A percentile compares a stretch with the other conserved stretches of the same genome.
Evolutionary conservation across 176 grass and related monocot genomes (phyloP).

Genomic region (Cenchrus purpureus): DNA sequence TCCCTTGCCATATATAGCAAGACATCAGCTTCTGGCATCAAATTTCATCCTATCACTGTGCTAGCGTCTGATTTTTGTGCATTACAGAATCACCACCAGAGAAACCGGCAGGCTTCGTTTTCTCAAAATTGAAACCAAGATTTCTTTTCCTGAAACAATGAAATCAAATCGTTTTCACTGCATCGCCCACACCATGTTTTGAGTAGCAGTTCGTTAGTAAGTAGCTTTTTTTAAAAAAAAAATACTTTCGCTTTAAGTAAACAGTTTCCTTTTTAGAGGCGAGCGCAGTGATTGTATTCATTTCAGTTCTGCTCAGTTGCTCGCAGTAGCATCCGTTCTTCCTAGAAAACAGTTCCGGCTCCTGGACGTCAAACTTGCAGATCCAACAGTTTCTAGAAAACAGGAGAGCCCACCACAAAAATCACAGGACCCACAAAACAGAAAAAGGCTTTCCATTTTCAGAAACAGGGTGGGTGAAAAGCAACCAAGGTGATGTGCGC

Average conservation of each 20-base stretch:
- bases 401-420: not conserved
- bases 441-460: not conserved
- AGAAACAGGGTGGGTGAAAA: not conserved
- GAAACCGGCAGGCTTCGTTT: not conserved
- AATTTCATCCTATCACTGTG: not conserved
- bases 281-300: not conserved
- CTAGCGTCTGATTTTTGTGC: not conserved
- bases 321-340: not conserved
- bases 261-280: not conserved
- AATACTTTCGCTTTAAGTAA: not conserved
- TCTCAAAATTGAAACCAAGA: no score
- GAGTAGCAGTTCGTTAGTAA: not conserved
- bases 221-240: not conserved
- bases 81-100: not conserved
- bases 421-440: not conserved
- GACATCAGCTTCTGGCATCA: not conserved
- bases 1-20: not conserved
- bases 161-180: not conserved
- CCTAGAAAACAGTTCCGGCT: not conserved
- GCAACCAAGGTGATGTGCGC: constrained; percentile 31
- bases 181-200: not conserved
- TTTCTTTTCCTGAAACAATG: not conserved
- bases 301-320: not conserved
- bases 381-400: constrained; percentile 5
- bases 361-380: constrained; percentile 1